Evolutionary conservation across 768 basidiomycete genomes (phyloP), one percentile per base, ranked within the genome.

Genomic region (Mycena metata): DNA sequence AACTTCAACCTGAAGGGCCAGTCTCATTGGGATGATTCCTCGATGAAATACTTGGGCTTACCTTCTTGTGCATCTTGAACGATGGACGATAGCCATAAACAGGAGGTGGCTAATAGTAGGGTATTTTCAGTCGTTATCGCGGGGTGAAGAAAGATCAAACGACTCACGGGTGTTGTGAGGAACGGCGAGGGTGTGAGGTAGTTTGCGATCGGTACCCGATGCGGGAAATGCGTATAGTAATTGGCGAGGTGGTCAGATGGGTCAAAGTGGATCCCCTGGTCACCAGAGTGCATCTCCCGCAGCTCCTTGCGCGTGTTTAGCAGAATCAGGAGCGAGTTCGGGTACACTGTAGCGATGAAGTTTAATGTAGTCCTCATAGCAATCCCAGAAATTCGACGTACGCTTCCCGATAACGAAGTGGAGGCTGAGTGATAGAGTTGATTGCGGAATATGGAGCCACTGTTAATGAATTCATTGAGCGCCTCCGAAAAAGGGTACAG

Each of bases 351-450:
- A 33, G n/a, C 49, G n/a, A n/a, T n/a, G n/a, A n/a, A n/a, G 12
- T 16, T 39, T 24, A n/a, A 50, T 21, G 50, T 23, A 24, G 13
- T 17, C 39, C 19, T 11, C 3, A 17, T 1, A 61, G 55, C 46
- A 5, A 46, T 26, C 30, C 17, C 41, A 19, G 26, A 21, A 35
- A 51, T 26, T 33, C 21, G 17, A 72, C 83, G 56, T 61, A 86
- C 85, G 64, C 69, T 86, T 86, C 46, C 77, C 79, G 52, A 86
- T 86, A 23, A 85, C 76, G 62, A 86, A 85, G 67, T 86, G 84
- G 11, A 86, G 70, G 12, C 83, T 83, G 71, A 86, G 80, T 63
- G 85, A 84, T 19, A 85, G 5, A 83, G 76, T 64, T 82, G 85
- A 23, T 3, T 69, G 56, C 5, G 83, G 80, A 81, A 86, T 82